These are phyloP conservation scores for Kuraishia molischiana DNA, from an alignment of 805 yeast genomes.

Conservation along the genomic window DNA sequence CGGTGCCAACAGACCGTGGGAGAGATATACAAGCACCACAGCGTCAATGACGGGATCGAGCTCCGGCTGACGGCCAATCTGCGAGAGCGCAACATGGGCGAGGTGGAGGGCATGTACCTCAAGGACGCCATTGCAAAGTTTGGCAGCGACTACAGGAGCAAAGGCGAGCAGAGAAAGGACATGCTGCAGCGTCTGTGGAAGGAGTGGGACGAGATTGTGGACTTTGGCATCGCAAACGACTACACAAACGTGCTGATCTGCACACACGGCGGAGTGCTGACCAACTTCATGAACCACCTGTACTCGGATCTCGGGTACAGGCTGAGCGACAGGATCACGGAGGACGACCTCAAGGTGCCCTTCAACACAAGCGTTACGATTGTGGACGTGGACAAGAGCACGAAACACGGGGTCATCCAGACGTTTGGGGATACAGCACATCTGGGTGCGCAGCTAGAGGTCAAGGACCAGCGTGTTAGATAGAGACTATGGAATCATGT, in stretches of 20 bases:
- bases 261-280: slow-evolving; percentile 78
- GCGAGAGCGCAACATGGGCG: slow-evolving; percentile 75
- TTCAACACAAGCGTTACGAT: slow-evolving; percentile 69
- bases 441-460: slow-evolving; percentile 45
- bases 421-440: slow-evolving; percentile 62
- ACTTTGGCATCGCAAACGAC: slow-evolving; percentile 21
- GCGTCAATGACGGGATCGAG: slow-evolving; percentile 7
- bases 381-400: slow-evolving; percentile 40
- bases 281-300: slow-evolving; percentile 45
- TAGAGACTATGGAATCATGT: slow-evolving; percentile 9
- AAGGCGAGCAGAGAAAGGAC: slow-evolving; percentile 49
- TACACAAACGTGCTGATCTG: slow-evolving; percentile 47
- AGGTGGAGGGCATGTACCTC: slow-evolving; percentile 65
- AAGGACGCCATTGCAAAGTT: slow-evolving; percentile 50
- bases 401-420: slow-evolving; percentile 32
- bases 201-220: slow-evolving; percentile 34
- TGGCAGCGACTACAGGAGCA: slow-evolving; percentile 49
- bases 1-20: slow-evolving; percentile 55
- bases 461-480: slow-evolving; percentile 36
- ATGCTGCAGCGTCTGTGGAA: slow-evolving; percentile 38
- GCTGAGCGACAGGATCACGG: slow-evolving; percentile 27
- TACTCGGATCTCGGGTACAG: slow-evolving; percentile 26
- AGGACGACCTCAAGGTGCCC: slow-evolving; percentile 43
- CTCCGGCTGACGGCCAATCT: slow-evolving; percentile 29
- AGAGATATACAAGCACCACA: slow-evolving; percentile 24